Conservation (phyloP, 177 flowering plant species). For the Telopea speciosissima region DNA sequence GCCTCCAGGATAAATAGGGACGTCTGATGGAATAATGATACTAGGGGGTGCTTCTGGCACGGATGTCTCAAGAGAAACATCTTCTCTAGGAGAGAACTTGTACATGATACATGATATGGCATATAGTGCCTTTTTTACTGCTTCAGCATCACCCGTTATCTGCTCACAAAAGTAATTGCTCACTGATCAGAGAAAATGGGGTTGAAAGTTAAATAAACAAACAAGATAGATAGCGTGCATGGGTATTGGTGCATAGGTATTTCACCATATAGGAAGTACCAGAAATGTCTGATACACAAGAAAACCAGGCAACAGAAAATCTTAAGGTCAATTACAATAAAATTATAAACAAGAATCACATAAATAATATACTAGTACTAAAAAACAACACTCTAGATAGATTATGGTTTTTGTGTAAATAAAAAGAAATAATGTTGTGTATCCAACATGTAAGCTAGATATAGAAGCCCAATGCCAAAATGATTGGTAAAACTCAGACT, state of each 20-base stretch:
- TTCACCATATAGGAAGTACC: background rate
- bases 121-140: constrained; percentile 76
- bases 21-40: constrained; percentile 88
- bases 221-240: background rate
- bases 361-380: too few relatives aligned
- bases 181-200: background rate
- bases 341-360: background rate
- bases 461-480: background rate
- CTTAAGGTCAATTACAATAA: too few relatives aligned
- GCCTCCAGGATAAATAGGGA: constrained; percentile 70
- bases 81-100: constrained; percentile 83
- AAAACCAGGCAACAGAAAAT: too few relatives aligned
- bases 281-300: too few relatives aligned
- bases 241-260: background rate
- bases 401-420: too few relatives aligned
- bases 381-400: background rate
- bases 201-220: background rate
- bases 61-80: constrained; percentile 65
- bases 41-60: constrained; percentile 64
- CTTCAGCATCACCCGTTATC: constrained; percentile 73
- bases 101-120: constrained; percentile 88
- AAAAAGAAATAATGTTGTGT: background rate
- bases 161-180: constrained; percentile 13
- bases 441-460: too few relatives aligned
- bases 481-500: background rate